phyloP scores from a whole-genome alignment of 2,329 filamentous ascomycete genomes.

The Botrytis fragariae region DNA sequence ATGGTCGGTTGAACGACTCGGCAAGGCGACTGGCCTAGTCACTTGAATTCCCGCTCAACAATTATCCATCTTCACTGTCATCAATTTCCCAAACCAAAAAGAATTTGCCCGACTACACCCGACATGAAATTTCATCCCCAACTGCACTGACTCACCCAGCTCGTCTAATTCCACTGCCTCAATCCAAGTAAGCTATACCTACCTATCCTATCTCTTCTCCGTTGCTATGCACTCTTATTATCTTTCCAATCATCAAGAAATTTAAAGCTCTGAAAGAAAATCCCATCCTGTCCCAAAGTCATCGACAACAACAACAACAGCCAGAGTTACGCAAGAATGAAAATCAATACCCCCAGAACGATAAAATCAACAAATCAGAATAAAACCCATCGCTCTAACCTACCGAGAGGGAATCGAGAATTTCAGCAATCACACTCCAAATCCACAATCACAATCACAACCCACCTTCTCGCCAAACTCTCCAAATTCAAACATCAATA shows the following conservation, averaged over 20 bases:
- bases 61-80: not conserved
- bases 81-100: too few species aligned
- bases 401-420: fast-evolving
- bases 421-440: not conserved
- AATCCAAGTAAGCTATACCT: fast-evolving
- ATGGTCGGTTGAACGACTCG: too few species aligned
- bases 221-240: not conserved
- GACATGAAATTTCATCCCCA: not conserved
- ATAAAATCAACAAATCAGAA: fast-evolving
- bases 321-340: not conserved
- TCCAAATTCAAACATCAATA: too few species aligned
- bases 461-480: too few species aligned
- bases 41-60: not conserved
- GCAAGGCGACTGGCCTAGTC: not conserved
- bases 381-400: not conserved
- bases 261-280: fast-evolving
- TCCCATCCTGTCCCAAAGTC: not conserved
- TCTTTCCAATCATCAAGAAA: not conserved
- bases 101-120: too few species aligned
- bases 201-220: not conserved
- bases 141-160: not conserved
- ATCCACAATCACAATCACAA: too few species aligned
- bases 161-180: too few species aligned
- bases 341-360: not conserved
- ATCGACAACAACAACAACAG: too few species aligned